A percentile compares a stretch with the other conserved stretches of the same genome.
Evolutionary conservation across 1,139 yeast species (phyloP).

Genomic region (Kodamaea arcana): DNA sequence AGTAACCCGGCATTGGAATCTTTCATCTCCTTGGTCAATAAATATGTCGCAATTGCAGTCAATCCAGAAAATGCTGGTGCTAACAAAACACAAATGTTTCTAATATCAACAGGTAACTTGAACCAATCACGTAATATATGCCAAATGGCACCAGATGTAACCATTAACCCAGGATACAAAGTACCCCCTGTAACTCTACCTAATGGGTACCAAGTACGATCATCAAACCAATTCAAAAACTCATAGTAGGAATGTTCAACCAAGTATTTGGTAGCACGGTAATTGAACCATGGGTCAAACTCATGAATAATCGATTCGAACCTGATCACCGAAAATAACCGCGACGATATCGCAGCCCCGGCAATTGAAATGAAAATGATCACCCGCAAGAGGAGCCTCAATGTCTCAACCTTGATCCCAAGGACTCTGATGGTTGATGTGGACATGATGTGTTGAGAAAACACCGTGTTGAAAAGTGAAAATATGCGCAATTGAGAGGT

Average conservation of each 20-base stretch:
- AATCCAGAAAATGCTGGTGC: constrained; percentile 96
- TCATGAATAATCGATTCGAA: constrained; percentile 97
- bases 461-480: neutral
- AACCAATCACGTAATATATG: constrained; percentile 58
- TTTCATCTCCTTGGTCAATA: constrained; percentile 86
- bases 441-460: neutral
- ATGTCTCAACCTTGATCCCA: constrained; percentile 38
- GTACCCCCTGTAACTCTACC: constrained; percentile 99
- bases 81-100: constrained; percentile 91
- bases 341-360: constrained; percentile 86
- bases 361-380: constrained; percentile 69
- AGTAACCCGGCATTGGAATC: constrained; percentile 85
- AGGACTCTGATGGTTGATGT: constrained; percentile 14
- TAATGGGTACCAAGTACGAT: constrained; percentile 97
- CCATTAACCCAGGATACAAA: constrained; percentile 96
- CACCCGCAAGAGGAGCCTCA: constrained; percentile 52
- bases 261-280: constrained; percentile 87
- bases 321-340: constrained; percentile 75
- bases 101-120: constrained; percentile 84
- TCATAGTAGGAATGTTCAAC: constrained; percentile 82
- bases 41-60: constrained; percentile 89
- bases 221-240: constrained; percentile 97
- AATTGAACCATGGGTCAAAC: constrained; percentile 99
- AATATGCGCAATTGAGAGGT: no score
- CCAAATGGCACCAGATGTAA: constrained; percentile 89